Base-by-base conservation (phyloP, 192 early-diverging fungal genomes). In the Coemansia aciculifera region DNA sequence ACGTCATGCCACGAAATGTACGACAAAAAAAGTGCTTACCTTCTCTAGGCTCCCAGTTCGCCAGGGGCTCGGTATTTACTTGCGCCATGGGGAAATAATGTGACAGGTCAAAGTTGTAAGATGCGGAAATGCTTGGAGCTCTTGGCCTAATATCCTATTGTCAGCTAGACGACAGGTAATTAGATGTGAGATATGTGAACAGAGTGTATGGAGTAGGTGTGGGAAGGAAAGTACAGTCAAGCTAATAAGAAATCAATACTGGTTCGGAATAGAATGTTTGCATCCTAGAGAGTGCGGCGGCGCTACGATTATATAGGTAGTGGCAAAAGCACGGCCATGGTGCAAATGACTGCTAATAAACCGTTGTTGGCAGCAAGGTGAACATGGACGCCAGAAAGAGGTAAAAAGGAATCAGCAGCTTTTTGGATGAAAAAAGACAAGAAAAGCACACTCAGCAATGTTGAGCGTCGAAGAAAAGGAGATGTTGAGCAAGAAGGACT, bases 11-110 rank as follows among this genome's bases (percentile, higher is more conserved):
- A 31, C 32, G 56, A 36, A 36, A 36, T 31, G 13, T 32, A 36
- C 51, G 51, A 54, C 21, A 54, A 24, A 3, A 15, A 54, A 54
- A 59, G 56, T 9, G 32, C 56, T 59, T 59, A 59, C 56, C 56
- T 36, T 59, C 56, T 59, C 56, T 59, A 36, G 12, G 27, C 15
- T 59, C 56, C 56, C 56, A 59, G 32, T 15, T 19, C 7, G 56
- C 2, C 6, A 36, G 29, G 56, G 56, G n/a, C 17, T 59, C 56
- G 32, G 32, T n/a, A 5, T 36, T 32, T 36, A 36, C 56, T 59
- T 32, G 29, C 29, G 56, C 56, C 56, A 59, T 59, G 29, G 13
- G 56, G 6, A 32, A 7, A 13, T 8, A 19, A 48, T 32, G 31
- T 36, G 27, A 59, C 32, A 19, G 32, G 17, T 59, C 17, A 17